Conservation (phyloP, 768 basidiomycete species). For the Xerocomellus dryophilus region DNA sequence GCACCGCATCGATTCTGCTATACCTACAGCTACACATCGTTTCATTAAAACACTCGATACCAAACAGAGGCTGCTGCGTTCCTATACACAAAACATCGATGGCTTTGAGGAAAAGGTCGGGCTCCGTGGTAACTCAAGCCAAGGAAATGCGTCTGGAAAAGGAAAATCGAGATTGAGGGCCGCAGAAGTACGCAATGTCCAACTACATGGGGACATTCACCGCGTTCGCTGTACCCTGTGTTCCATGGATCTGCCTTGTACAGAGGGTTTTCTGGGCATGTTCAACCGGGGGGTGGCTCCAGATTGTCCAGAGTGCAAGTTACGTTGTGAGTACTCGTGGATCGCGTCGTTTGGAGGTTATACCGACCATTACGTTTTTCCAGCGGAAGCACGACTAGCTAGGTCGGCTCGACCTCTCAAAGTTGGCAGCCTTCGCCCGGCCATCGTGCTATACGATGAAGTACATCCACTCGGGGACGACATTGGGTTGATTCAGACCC, state of each 20-base stretch:
- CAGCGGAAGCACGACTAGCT: slow-evolving; percentile 75
- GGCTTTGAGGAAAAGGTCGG: slow-evolving; percentile 85
- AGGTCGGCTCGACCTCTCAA: slow-evolving; percentile 77
- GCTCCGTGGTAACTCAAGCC: slow-evolving; percentile 62
- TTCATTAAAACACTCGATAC: slow-evolving; percentile 83
- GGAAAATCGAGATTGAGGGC: slow-evolving; percentile 66
- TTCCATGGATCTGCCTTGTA: slow-evolving; percentile 73
- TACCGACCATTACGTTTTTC: slow-evolving; percentile 15
- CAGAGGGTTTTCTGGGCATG: slow-evolving; percentile 52
- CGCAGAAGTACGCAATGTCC: slow-evolving; percentile 82
- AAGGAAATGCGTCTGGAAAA: slow-evolving; percentile 50
- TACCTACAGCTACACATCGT: slow-evolving; percentile 81
- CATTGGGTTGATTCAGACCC: slow-evolving; percentile 76
- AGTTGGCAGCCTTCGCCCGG: slow-evolving; percentile 85
- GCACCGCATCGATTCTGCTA: slow-evolving; percentile 71
- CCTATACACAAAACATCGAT: slow-evolving; percentile 98
- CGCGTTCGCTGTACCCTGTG: slow-evolving; percentile 87
- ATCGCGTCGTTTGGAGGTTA: neutral
- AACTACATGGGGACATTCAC: slow-evolving; percentile 92
- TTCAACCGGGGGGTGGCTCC: slow-evolving; percentile 75
- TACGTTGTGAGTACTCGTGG: slow-evolving; percentile 60
- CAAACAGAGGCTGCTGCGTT: slow-evolving; percentile 81
- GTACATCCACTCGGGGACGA: slow-evolving; percentile 89
- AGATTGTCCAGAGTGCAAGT: slow-evolving; percentile 81
- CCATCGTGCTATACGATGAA: slow-evolving; percentile 95